Evolutionary conservation across 2,329 filamentous ascomycete genomes (phyloP), one percentile per base, ranked within the genome.

Genomic region (Cercospora sesami): DNA sequence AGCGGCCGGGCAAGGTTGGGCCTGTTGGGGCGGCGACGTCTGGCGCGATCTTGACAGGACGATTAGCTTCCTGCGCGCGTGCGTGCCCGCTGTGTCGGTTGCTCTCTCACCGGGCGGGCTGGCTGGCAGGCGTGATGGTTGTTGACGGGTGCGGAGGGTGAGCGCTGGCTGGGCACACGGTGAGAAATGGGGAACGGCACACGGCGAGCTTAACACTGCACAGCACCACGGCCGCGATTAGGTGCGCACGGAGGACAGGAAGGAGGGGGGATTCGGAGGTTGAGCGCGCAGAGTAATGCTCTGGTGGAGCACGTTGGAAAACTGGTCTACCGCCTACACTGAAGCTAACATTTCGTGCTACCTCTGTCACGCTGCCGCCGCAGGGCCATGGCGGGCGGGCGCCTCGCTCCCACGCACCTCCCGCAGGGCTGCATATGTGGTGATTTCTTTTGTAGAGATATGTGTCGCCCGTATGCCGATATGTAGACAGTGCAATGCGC

Each of bases 331-430:
- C 58, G 64, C 58, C 42, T 66, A 57, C 61, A 57, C 26, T 36
- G 64, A 61, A 60, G 64, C 64, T 61, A 66, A 61, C 7, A 60
- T 45, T 53, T 57, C 51, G 64, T 65, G 64, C 64, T 5, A 39
- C 39, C 60, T 45, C 31, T 63, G 39, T 42, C 36, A 42, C 36
- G 57, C 57, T 59, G n/a, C 57, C 57, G 57, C 28, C 33, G 57
- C 30, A 36, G 10, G 30, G 18, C 18, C 36, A 21, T 60, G 57
- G 36, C 36, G 6, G 33, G 16, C 7, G 23, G 33, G 16, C 7
- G 23, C 33, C 23, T 16, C 36, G 18, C 26, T 28, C 59, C 59
- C 59, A 61, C 58, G 31, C 18, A 18, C 28, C 53, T 58, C 26
- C 53, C 23, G 53, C 53, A 16, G 31, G 51, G 26, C 18, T 26